Conservation (phyloP, 2,329 filamentous ascomycete species). For the Venturia aucupariae region DNA sequence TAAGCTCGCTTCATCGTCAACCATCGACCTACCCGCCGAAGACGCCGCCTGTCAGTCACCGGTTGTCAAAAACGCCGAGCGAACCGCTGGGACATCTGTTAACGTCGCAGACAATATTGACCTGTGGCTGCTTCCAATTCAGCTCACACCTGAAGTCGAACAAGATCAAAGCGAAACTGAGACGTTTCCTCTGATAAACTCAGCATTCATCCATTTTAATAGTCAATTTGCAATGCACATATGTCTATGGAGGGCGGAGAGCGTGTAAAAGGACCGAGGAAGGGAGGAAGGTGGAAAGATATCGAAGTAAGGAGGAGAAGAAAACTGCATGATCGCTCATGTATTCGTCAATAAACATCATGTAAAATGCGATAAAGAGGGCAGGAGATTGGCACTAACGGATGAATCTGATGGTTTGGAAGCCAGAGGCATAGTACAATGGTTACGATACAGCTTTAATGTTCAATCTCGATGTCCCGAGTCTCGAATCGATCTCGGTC, state of each 20-base stretch:
- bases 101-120: no score
- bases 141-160: constrained; percentile 64
- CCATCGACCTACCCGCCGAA: neutral
- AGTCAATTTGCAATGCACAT: constrained; percentile 96
- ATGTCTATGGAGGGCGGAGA: no score
- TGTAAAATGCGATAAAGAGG: neutral
- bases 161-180: constrained; percentile 78
- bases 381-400: neutral
- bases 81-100: no score
- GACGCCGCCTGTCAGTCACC: no score
- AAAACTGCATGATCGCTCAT: neutral
- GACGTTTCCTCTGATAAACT: constrained; percentile 84
- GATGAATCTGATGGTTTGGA: no score
- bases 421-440: no score
- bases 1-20: constrained; percentile 62
- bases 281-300: neutral
- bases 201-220: constrained; percentile 97
- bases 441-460: no score
- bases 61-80: no score
- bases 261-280: no score
- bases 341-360: no score
- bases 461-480: no score
- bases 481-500: no score
- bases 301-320: neutral
- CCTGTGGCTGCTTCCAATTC: neutral